Percentiles rank a stretch among this genome's conserved stretches.
Evolutionary conservation across 805 yeast species (phyloP).

Genomic region (Yueomyces sp.): DNA sequence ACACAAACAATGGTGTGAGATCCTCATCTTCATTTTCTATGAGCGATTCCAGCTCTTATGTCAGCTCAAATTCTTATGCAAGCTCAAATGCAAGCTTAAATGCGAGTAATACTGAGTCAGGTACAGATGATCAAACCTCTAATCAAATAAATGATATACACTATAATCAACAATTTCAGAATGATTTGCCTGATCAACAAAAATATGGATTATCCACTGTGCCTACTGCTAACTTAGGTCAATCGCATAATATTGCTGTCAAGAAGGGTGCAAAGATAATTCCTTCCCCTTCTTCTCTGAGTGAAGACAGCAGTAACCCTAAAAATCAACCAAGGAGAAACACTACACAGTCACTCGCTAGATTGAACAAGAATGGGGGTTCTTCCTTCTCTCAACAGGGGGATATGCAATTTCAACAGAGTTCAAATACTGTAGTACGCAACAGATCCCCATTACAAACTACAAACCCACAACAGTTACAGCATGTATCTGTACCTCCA

Average conservation of each 20-base stretch:
- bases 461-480: no score
- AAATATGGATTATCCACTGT: constrained; percentile 1
- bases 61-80: not conserved
- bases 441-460: not conserved
- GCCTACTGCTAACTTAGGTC: not conserved
- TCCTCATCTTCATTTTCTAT: not conserved
- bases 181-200: not conserved
- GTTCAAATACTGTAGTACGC: not conserved
- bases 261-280: constrained; percentile 17
- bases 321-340: not conserved
- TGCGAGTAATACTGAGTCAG: not conserved
- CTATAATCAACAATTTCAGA: not conserved
- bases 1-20: not conserved
- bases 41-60: not conserved
- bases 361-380: not conserved
- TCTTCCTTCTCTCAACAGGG: not conserved
- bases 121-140: not conserved
- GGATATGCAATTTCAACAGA: not conserved
- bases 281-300: constrained; percentile 50
- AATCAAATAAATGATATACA: not conserved
- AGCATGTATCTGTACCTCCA: no score
- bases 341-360: constrained; percentile 10
- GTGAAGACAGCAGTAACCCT: constrained; percentile 43
- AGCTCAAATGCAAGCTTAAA: not conserved
- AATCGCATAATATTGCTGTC: not conserved